Conservation (phyloP, 805 yeast genomes). For the Aciculoconidium aculeatum region DNA sequence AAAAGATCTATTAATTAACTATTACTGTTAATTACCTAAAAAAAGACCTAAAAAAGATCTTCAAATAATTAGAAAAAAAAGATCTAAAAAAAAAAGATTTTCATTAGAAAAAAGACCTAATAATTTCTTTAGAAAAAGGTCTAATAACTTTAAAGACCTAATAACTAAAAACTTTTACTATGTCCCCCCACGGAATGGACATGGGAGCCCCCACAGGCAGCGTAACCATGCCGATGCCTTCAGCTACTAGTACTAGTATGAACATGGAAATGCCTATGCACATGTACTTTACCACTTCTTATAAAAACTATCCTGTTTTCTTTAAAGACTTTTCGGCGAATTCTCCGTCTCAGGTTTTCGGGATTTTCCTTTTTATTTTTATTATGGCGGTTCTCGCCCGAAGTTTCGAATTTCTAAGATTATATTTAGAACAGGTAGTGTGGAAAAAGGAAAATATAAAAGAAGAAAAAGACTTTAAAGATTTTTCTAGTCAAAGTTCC, state of each 20-base stretch:
- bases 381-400: slow-evolving; percentile 54
- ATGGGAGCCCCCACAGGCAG: slow-evolving; percentile 5
- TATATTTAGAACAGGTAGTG: slow-evolving; percentile 63
- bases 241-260: too few species aligned
- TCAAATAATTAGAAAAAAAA: too few species aligned
- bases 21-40: too few species aligned
- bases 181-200: slow-evolving; percentile 5
- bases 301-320: slow-evolving; percentile 53
- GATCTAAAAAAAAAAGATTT: too few species aligned
- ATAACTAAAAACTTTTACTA: too few species aligned
- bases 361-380: slow-evolving; percentile 60
- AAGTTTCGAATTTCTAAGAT: slow-evolving; percentile 51
- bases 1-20: too few species aligned
- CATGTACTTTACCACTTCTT: slow-evolving; percentile 48
- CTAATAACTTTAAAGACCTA: too few species aligned
- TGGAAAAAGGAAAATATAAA: too few species aligned
- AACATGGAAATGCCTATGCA: slow-evolving; percentile 45
- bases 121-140: too few species aligned
- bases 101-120: too few species aligned
- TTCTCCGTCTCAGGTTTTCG: slow-evolving; percentile 60
- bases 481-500: background rate
- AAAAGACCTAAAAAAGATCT: too few species aligned
- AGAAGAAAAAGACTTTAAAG: too few species aligned
- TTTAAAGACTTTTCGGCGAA: slow-evolving; percentile 51
- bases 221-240: slow-evolving; percentile 7